Percentiles rank a stretch among this genome's conserved stretches.
Conservation (phyloP, 495 filamentous ascomycete species). For the Daldinia vernicosa region DNA sequence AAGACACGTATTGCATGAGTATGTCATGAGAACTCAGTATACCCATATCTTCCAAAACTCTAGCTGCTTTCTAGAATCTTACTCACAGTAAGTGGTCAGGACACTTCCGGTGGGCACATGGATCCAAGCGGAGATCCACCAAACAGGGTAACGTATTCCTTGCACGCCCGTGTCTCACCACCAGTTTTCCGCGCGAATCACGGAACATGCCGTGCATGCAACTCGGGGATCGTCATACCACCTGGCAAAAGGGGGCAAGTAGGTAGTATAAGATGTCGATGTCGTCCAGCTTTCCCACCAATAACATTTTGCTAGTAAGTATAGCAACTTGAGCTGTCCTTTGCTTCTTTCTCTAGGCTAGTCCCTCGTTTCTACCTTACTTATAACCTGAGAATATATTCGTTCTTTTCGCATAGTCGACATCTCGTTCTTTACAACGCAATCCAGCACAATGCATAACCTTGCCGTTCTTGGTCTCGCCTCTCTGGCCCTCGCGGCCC, state of each 20-base stretch:
- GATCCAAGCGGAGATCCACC: conserved; percentile 20
- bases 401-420: conserved; percentile 9
- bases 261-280: conserved; percentile 7
- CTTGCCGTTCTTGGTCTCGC: conserved; percentile 5
- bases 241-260: conserved; percentile 11
- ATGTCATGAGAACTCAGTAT: not conserved
- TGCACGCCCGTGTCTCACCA: conserved; percentile 13
- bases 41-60: not conserved
- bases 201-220: not conserved
- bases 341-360: conserved; percentile 7
- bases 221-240: conserved; percentile 20
- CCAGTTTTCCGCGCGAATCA: conserved; percentile 4
- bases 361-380: conserved; percentile 1
- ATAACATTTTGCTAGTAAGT: not conserved
- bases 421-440: not conserved
- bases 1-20: not conserved
- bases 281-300: not conserved
- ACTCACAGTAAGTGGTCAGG: not conserved
- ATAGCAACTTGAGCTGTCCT: not conserved
- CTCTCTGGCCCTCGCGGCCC: conserved; percentile 17
- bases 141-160: conserved; percentile 8
- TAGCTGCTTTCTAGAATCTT: not conserved
- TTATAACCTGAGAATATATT: conserved; percentile 2
- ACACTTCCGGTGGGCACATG: conserved; percentile 14
- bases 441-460: conserved; percentile 15